Evolutionary conservation across 2,329 filamentous ascomycete species (phyloP).

Genomic region (Diaporthe capsici): DNA sequence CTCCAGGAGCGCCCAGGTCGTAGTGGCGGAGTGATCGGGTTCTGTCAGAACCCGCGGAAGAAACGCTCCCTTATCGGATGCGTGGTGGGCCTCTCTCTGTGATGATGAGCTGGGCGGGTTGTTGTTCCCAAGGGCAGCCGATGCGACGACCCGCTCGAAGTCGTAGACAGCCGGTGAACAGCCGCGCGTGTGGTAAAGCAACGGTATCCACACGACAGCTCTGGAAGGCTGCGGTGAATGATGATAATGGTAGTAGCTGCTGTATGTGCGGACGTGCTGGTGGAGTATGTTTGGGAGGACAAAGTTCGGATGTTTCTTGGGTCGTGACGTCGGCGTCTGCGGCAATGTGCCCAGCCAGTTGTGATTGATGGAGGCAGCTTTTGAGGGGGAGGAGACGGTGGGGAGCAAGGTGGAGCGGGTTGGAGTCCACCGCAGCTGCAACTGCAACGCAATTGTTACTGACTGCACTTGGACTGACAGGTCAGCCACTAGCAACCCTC

Average conservation of each 20-base stretch:
- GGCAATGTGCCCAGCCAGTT: constrained; percentile 8
- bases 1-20: constrained; percentile 29
- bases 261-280: constrained; percentile 15
- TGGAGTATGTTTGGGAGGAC: constrained; percentile 25
- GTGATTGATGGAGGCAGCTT: constrained; percentile 28
- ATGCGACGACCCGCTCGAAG: neutral
- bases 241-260: constrained; percentile 8
- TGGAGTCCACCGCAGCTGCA: constrained; percentile 24
- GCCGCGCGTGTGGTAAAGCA: neutral
- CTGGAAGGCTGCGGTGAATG: neutral
- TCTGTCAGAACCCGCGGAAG: neutral
- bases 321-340: constrained; percentile 31
- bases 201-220: constrained; percentile 14
- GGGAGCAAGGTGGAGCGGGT: constrained; percentile 7
- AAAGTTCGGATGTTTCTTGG: constrained; percentile 26
- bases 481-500: neutral
- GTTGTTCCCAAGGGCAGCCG: constrained; percentile 11
- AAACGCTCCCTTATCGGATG: neutral
- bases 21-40: neutral
- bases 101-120: constrained; percentile 7
- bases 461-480: neutral
- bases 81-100: neutral
- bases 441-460: neutral
- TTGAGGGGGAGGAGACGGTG: constrained; percentile 34
- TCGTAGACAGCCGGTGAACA: neutral